These are phyloP conservation scores for Termitomyces sp. DNA, from an alignment of 768 basidiomycete genomes.

Conservation along the genomic window DNA sequence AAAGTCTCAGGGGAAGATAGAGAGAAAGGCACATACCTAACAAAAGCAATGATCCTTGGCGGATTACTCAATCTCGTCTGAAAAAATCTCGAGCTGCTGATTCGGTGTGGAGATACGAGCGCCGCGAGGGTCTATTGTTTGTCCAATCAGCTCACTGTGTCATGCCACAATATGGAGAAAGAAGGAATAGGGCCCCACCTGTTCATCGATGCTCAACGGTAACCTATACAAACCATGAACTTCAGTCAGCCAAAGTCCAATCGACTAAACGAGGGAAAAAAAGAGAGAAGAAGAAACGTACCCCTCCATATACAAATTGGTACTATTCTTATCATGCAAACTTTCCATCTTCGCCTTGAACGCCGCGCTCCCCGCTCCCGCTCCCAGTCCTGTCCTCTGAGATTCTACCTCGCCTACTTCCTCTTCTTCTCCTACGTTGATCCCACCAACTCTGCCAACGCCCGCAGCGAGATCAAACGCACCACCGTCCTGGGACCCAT, in stretches of 20 bases:
- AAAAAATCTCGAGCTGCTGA: conserved; percentile 76
- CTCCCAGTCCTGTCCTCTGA: not conserved
- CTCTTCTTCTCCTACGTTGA: not conserved
- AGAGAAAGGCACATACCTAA: conserved; percentile 45
- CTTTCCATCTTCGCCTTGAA: conserved; percentile 83
- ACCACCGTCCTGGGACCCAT: conserved; percentile 10
- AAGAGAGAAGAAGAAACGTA: conserved; percentile 14
- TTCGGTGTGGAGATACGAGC: conserved; percentile 64
- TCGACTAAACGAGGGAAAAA: not conserved
- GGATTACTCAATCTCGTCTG: conserved; percentile 73
- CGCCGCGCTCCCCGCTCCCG: conserved; percentile 26
- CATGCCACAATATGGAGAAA: not conserved
- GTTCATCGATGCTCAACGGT: conserved; percentile 65
- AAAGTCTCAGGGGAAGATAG: not conserved
- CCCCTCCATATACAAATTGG: conserved; percentile 82
- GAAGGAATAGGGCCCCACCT: conserved; percentile 29
- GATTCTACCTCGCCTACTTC: conserved; percentile 15
- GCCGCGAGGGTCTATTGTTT: conserved; percentile 48
- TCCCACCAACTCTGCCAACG: not conserved
- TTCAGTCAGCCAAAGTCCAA: not conserved
- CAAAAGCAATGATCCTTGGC: conserved; percentile 77
- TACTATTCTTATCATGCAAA: conserved; percentile 58
- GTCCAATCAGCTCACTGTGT: not conserved
- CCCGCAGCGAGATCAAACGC: not conserved
- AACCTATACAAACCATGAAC: conserved; percentile 30